A percentile compares a stretch with the other conserved stretches of the same genome.
Evolutionary conservation across 768 basidiomycete species (phyloP).

Genomic region (Phaeotremella skinneri): DNA sequence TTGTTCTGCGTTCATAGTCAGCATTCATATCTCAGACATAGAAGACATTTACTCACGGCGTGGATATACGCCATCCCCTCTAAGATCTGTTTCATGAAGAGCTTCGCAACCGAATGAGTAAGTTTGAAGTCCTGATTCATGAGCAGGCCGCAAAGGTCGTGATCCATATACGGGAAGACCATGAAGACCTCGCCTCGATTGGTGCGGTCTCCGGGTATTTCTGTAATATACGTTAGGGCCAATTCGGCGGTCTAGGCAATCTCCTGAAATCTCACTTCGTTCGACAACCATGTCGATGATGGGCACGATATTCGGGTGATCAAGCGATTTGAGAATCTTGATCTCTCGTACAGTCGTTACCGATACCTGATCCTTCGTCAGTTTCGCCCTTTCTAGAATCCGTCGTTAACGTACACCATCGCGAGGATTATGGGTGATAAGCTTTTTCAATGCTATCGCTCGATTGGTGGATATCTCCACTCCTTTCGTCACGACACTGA

Average conservation of each 20-base stretch:
- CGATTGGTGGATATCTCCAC: conserved; percentile 62
- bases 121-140: conserved; percentile 82
- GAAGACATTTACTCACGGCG: conserved; percentile 59
- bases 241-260: too few species aligned
- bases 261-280: conserved; percentile 45
- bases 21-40: neutral
- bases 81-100: conserved; percentile 94
- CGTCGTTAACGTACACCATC: conserved; percentile 66
- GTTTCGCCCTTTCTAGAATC: neutral
- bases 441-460: conserved; percentile 84
- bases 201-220: conserved; percentile 23
- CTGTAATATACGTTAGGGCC: conserved; percentile 15
- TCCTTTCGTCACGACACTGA: conserved; percentile 87
- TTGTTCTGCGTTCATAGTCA: conserved; percentile 67
- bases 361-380: conserved; percentile 56
- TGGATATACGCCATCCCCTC: conserved; percentile 97
- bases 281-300: conserved; percentile 89
- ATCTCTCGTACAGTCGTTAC: conserved; percentile 96
- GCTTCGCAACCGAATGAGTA: conserved; percentile 80
- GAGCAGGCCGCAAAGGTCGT: conserved; percentile 90
- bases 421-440: conserved; percentile 93
- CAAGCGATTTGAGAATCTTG: conserved; percentile 86
- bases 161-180: conserved; percentile 99
- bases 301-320: conserved; percentile 79
- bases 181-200: conserved; percentile 72